Evolutionary conservation across 1,284 basidiomycete species (phyloP).

Genomic region (Prillingera fragicola): DNA sequence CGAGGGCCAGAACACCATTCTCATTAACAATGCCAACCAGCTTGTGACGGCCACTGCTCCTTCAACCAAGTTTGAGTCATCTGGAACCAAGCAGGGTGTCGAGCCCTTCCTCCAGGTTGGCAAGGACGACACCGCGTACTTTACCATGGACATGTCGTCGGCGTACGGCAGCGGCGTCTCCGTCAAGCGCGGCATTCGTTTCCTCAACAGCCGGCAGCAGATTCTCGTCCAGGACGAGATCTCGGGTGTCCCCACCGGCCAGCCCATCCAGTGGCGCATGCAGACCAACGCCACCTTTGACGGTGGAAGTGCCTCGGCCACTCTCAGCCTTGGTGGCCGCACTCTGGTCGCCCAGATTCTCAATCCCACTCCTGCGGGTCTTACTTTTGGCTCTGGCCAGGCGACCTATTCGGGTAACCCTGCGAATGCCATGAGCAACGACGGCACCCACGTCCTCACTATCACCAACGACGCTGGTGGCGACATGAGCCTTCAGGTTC

Average conservation of each 20-base stretch:
- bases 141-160: conserved; percentile 68
- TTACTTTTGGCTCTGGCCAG: conserved; percentile 34
- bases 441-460: conserved; percentile 70
- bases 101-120: conserved; percentile 58
- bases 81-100: conserved; percentile 69
- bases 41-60: conserved; percentile 62
- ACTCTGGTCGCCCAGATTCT: conserved; percentile 55
- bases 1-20: conserved; percentile 92
- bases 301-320: conserved; percentile 59
- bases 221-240: conserved; percentile 90
- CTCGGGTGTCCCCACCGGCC: conserved; percentile 49
- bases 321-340: conserved; percentile 60
- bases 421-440: conserved; percentile 64
- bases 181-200: conserved; percentile 76
- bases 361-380: conserved; percentile 49
- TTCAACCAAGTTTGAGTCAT: conserved; percentile 54
- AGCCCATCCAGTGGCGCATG: conserved; percentile 77
- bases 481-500: conserved; percentile 69
- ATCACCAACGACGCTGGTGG: conserved; percentile 60
- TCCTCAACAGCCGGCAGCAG: conserved; percentile 80
- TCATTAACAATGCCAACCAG: conserved; percentile 76
- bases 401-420: conserved; percentile 56
- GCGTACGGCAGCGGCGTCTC: conserved; percentile 59
- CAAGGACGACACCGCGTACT: conserved; percentile 72
- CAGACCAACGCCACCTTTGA: conserved; percentile 67